Percentiles rank a stretch among this genome's conserved stretches.
Evolutionary conservation across 805 yeast species (phyloP).

Genomic region (Suhomyces tanzawaensis): DNA sequence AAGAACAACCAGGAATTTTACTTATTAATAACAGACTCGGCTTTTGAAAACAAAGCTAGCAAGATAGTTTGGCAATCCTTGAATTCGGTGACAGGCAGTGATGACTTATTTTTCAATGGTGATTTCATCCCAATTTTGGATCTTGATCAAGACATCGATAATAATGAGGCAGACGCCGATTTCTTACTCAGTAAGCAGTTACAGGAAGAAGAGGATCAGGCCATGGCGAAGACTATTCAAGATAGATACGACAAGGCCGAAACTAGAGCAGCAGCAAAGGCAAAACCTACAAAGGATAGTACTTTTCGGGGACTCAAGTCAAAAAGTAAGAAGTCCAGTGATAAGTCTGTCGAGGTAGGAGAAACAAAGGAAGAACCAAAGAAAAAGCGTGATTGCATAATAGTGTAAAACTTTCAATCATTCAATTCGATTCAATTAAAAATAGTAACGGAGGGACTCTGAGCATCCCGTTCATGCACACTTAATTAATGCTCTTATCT

Average conservation of each 20-base stretch:
- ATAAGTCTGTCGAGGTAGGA: neutral
- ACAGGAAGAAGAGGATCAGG: slow-evolving; percentile 58
- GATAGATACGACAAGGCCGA: slow-evolving; percentile 20
- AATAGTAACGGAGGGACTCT: no score
- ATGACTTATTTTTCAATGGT: slow-evolving; percentile 71
- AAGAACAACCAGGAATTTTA: slow-evolving; percentile 49
- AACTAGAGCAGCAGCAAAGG: neutral
- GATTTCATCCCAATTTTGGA: slow-evolving; percentile 50
- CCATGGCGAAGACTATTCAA: slow-evolving; percentile 47
- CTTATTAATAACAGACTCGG: slow-evolving; percentile 70
- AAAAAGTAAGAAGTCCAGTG: neutral
- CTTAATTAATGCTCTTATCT: no score
- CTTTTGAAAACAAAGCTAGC: slow-evolving; percentile 43
- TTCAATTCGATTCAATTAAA: no score
- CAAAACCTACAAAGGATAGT: neutral
- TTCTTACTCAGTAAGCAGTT: slow-evolving; percentile 42
- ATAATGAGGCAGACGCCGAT: slow-evolving; percentile 14
- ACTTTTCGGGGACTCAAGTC: no score
- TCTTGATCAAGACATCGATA: slow-evolving; percentile 13
- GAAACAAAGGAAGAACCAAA: slow-evolving; percentile 4
- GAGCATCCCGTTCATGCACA: no score
- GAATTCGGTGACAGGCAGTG: slow-evolving; percentile 60
- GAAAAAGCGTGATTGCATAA: slow-evolving; percentile 20
- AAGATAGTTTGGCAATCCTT: slow-evolving; percentile 82
- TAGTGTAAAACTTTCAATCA: slow-evolving; percentile 20